Conservation (phyloP, 495 filamentous ascomycete species). For the Thermothielavioides terrestris region DNA sequence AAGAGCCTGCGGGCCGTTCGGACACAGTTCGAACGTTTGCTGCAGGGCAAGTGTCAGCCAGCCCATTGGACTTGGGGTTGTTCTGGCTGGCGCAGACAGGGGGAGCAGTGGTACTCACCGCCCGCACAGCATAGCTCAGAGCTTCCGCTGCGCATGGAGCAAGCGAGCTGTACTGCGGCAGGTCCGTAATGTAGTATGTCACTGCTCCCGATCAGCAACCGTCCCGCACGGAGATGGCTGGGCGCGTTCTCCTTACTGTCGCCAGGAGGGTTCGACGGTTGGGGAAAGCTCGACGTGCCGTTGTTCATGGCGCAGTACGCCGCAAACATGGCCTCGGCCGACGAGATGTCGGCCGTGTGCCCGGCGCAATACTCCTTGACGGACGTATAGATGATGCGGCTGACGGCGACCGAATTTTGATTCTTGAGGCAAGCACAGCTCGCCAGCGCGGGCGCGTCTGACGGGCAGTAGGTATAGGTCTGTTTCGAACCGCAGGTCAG, state of each 20-base stretch:
- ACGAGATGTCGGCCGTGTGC: conserved; percentile 34
- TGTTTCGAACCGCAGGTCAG: neutral
- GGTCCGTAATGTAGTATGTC: conserved; percentile 44
- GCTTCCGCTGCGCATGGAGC: conserved; percentile 36
- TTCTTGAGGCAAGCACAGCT: conserved; percentile 42
- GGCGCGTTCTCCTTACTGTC: conserved; percentile 25
- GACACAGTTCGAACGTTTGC: conserved; percentile 35
- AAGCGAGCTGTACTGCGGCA: conserved; percentile 35
- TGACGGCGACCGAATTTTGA: conserved; percentile 33
- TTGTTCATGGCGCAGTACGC: conserved; percentile 40
- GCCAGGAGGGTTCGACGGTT: conserved; percentile 36
- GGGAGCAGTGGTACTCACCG: conserved; percentile 31
- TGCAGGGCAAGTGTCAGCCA: conserved; percentile 12
- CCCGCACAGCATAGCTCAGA: conserved; percentile 32
- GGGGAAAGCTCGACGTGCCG: conserved; percentile 39
- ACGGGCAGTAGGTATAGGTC: conserved; percentile 28
- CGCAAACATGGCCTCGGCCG: conserved; percentile 39
- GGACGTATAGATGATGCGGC: conserved; percentile 30
- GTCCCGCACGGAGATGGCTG: too few relatives aligned
- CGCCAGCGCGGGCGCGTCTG: conserved; percentile 33
- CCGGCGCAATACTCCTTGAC: conserved; percentile 34
- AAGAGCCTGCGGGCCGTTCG: conserved; percentile 33
- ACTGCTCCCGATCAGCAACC: conserved; percentile 23
- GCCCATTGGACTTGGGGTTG: too few relatives aligned
- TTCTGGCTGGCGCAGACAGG: too few relatives aligned